Base-by-base conservation (phyloP, 345 rosid species). In the Gossypium raimondii region DNA sequence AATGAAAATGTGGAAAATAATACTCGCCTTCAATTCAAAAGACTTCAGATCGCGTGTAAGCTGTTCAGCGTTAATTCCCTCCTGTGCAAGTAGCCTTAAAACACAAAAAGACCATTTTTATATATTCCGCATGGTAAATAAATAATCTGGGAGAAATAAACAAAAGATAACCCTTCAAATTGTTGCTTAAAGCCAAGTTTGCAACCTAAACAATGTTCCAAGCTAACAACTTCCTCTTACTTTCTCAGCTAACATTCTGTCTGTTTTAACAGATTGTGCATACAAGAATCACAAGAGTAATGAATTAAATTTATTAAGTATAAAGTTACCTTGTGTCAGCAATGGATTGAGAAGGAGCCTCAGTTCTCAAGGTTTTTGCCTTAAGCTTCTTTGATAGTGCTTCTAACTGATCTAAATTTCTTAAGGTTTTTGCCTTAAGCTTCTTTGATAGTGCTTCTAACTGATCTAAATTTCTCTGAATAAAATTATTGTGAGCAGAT, bases 21-120 rank as follows among this genome's bases (percentile, higher is more conserved):
- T 11, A 9, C 50, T 73, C 70, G 91, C 98, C 97, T 95, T 95
- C 75, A 95, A 84, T 79, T 95, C 98, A 80, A 95, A 93, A 51
- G 99, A 95, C 79, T 91, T 95, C 1, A 95, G 86, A 86, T 93
- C 98, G 20, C 97, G 90, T 29, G 99, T 93, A 76, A 95, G 94
- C 81, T 95, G 99, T 79, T 95, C 99, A 0, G 98, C 98, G 73
- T 95, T 95, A 78, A 95, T 89, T 82, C 99, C 99, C 81, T 95
- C 98, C 17, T 96, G 91, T 51, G 98, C 99, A 84, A 93, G 98
- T 78, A 95, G 83, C 85, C 98, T 95, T 76, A 47, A 77, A 77
- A 73, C 3, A 8, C 38, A 75, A 38, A 25, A 16, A 82, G 24
- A 75, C 29, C 27, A 75, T 65, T 41, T 56, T 4, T 51, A 67